Evolutionary conservation across 2,329 filamentous ascomycete species (phyloP).

Genomic region (Sarocladium strictum): DNA sequence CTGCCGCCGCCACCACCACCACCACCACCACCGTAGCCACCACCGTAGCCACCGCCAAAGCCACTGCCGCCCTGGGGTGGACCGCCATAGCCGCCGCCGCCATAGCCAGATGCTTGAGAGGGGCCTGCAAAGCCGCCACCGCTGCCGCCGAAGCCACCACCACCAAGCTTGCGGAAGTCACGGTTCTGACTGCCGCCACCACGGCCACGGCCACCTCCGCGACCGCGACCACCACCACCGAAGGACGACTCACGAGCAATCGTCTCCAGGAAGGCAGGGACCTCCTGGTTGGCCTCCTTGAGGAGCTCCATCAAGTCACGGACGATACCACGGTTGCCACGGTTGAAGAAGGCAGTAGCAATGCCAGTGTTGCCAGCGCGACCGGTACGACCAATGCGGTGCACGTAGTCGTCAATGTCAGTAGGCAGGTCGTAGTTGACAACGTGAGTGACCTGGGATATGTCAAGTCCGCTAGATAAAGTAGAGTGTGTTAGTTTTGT

Average conservation of each 20-base stretch:
- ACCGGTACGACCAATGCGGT: slow-evolving; percentile 98
- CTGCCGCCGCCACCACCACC: slow-evolving; percentile 43
- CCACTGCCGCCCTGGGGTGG: slow-evolving; percentile 28
- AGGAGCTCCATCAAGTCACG: slow-evolving; percentile 94
- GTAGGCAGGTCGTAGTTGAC: slow-evolving; percentile 99
- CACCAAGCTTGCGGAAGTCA: slow-evolving; percentile 80
- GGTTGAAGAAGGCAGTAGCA: slow-evolving; percentile 99
- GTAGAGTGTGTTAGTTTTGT: no score
- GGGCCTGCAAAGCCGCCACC: slow-evolving; percentile 27
- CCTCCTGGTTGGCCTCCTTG: slow-evolving; percentile 97
- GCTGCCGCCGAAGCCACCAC: slow-evolving; percentile 42
- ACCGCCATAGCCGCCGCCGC: slow-evolving; percentile 41
- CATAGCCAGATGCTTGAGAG: slow-evolving; percentile 29
- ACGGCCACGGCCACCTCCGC: slow-evolving; percentile 47
- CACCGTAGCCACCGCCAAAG: slow-evolving; percentile 32
- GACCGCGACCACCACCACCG: slow-evolving; percentile 63
- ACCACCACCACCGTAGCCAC: slow-evolving; percentile 34
- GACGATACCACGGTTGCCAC: slow-evolving; percentile 95
- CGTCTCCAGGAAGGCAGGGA: slow-evolving; percentile 89
- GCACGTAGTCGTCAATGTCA: slow-evolving; percentile 97
- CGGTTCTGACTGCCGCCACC: slow-evolving; percentile 68
- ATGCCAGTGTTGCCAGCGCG: slow-evolving; percentile 99
- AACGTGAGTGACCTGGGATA: slow-evolving; percentile 93
- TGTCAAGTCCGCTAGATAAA: slow-evolving; percentile 64
- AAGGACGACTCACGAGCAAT: slow-evolving; percentile 93